Evolutionary conservation across 805 yeast genomes (phyloP), one percentile per base, ranked within the genome.

Genomic region (Tetrapisispora iriomotensis): DNA sequence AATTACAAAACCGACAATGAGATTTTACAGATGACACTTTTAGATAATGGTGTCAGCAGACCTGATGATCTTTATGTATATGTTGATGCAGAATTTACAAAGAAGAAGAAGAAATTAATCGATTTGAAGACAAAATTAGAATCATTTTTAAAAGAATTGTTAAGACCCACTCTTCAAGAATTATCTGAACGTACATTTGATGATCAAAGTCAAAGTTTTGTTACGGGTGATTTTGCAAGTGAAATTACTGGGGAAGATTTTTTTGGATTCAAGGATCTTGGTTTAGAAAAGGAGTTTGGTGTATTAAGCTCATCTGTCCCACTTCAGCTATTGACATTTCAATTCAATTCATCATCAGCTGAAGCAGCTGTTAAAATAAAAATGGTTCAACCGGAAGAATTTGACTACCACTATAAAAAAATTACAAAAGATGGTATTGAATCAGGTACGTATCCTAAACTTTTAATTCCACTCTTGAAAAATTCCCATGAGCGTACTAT

Each of bases 261-360:
- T 71, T 94, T 94, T 65, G 99, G 99, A 0, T 94, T 92, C 68
- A 82, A 75, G 55, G 97, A 90, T 48, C 67, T 92, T 35, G 98
- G 98, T 0, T 65, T 92, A 38, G 97, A 90, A 53, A 84, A 81
- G 51, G 99, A 92, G 59, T 82, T 86, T 58, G 88, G 90, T 9
- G 66, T 90, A 56, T 62, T 87, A 36, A 81, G 88, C 22, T 73
- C 88, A 3, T 75, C 95, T 0, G 86, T 92, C 21, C 98, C 99
- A 2, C 67, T 94, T 32, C 95, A 90, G 60, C 66, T 92, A 41
- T 66, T 92, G 27, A 54, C 65, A 13, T 54, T 60, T n/a, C 62
- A 57, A 32, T 53, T 57, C 35, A 95, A 86, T 49, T 77, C 94
- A 8, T 70, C 81, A 43, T 68, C 83, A 35, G 77, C 78, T 34